A percentile compares a stretch with the other conserved stretches of the same genome.
Evolutionary conservation across 2,329 filamentous ascomycete species (phyloP).

Genomic region (Aureobasidium vineae): DNA sequence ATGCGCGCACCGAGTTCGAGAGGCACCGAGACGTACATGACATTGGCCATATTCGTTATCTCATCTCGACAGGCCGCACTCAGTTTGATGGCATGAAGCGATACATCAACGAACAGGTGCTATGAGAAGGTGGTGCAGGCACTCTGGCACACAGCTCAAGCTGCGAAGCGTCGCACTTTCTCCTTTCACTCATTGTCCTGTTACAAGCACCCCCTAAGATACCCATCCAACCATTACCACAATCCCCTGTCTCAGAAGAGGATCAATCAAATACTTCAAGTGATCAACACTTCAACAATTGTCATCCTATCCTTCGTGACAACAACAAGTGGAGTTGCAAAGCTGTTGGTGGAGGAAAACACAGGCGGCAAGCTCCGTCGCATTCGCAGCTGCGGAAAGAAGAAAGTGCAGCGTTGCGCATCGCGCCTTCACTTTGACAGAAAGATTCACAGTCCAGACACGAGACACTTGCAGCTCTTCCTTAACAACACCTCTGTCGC

Average conservation of each 20-base stretch:
- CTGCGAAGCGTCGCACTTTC: background rate
- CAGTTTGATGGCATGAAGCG: conserved; percentile 52
- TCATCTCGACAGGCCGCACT: conserved; percentile 52
- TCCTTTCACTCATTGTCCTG: background rate
- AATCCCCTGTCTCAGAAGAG: background rate
- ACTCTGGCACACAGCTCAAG: background rate
- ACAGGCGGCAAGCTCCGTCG: conserved; percentile 12
- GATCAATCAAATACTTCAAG: background rate
- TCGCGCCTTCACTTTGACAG: background rate
- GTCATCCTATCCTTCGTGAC: background rate
- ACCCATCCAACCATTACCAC: background rate
- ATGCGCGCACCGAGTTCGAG: conserved; percentile 52
- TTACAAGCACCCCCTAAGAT: background rate
- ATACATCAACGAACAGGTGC: conserved; percentile 41
- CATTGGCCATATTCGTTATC: conserved; percentile 49
- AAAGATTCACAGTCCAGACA: background rate
- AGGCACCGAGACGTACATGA: conserved; percentile 48
- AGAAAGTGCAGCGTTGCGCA: background rate
- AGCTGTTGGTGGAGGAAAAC: background rate
- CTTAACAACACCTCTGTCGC: background rate
- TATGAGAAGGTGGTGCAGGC: conserved; percentile 16
- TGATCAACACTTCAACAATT: background rate
- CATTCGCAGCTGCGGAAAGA: background rate
- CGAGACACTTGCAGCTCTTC: background rate
- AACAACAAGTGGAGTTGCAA: background rate